A percentile compares a stretch with the other conserved stretches of the same genome.
Evolutionary conservation across 2,329 filamentous ascomycete genomes (phyloP).

Genomic region (Monilinia fructigena): DNA sequence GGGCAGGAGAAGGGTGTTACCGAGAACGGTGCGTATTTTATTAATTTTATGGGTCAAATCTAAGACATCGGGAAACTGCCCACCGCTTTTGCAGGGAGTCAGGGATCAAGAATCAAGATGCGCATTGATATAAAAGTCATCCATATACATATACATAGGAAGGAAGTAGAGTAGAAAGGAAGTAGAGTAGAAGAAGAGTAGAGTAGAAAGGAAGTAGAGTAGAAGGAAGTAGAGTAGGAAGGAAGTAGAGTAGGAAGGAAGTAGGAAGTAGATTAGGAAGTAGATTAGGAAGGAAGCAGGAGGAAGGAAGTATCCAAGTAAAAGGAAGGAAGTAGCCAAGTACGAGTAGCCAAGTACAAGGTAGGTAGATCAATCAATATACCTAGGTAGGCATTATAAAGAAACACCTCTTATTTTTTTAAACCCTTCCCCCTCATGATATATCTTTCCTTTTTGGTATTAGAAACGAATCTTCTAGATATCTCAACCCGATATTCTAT

Average conservation of each 20-base stretch:
- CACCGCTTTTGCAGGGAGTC: slow-evolving; percentile 1
- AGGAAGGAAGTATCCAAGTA: too few species aligned
- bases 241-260: too few species aligned
- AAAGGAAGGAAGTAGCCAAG: too few species aligned
- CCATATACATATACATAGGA: too few species aligned
- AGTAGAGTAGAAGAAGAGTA: too few species aligned
- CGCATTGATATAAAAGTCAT: neutral
- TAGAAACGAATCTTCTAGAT: slow-evolving; percentile 11
- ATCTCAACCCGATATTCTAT: slow-evolving; percentile 3
- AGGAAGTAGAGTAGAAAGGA: too few species aligned
- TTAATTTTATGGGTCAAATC: neutral
- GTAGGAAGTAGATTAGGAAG: too few species aligned
- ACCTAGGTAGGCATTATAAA: neutral
- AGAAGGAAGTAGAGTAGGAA: too few species aligned
- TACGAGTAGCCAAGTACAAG: too few species aligned
- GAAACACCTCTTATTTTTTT: neutral
- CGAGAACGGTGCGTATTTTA: slow-evolving; percentile 1
- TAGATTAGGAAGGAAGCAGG: too few species aligned
- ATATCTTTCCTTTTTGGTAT: neutral
- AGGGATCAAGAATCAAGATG: neutral
- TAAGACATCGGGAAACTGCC: slow-evolving; percentile 6
- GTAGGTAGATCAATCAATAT: too few species aligned
- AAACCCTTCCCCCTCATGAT: neutral
- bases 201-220: too few species aligned
- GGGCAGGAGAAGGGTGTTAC: neutral